Conservation (phyloP, 2,329 filamentous ascomycete genomes). For the Rhinocladiella similis region DNA sequence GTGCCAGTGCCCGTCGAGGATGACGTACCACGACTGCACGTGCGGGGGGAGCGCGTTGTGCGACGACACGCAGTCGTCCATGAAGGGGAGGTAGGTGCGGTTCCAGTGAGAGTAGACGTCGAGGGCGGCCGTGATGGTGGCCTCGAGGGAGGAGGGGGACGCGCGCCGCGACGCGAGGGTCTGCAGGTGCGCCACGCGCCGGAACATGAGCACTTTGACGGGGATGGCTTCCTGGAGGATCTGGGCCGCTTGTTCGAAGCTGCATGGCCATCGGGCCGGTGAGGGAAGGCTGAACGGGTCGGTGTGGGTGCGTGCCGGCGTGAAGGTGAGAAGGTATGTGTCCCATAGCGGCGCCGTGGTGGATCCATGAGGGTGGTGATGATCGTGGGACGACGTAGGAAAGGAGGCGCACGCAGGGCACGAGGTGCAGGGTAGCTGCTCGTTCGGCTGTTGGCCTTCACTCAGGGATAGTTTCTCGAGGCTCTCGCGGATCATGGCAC, state of each 20-base stretch:
- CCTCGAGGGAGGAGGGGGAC: constrained; percentile 45
- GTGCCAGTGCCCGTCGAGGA: constrained; percentile 60
- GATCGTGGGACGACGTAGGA: too few species aligned
- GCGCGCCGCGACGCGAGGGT: constrained; percentile 49
- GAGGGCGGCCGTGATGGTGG: constrained; percentile 50
- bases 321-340: constrained; percentile 27
- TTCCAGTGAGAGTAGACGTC: constrained; percentile 59
- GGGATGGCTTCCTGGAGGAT: constrained; percentile 55
- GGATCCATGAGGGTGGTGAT: too few species aligned
- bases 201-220: constrained; percentile 60
- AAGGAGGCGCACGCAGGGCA: too few species aligned
- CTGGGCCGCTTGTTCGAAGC: constrained; percentile 52
- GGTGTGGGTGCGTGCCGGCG: constrained; percentile 28
- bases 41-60: constrained; percentile 53
- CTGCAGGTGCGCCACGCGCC: constrained; percentile 58
- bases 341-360: constrained; percentile 30
- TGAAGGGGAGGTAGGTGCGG: constrained; percentile 52
- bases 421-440: too few species aligned
- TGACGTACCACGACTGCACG: constrained; percentile 62
- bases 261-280: constrained; percentile 52
- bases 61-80: constrained; percentile 52
- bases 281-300: too few species aligned
- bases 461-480: not conserved
- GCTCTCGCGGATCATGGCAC: constrained; percentile 35
- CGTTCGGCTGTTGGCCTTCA: not conserved